Percentiles rank a stretch among this genome's conserved stretches.
Conservation (phyloP, 1,284 basidiomycete genomes). For the Microbotryum scabiosae region DNA sequence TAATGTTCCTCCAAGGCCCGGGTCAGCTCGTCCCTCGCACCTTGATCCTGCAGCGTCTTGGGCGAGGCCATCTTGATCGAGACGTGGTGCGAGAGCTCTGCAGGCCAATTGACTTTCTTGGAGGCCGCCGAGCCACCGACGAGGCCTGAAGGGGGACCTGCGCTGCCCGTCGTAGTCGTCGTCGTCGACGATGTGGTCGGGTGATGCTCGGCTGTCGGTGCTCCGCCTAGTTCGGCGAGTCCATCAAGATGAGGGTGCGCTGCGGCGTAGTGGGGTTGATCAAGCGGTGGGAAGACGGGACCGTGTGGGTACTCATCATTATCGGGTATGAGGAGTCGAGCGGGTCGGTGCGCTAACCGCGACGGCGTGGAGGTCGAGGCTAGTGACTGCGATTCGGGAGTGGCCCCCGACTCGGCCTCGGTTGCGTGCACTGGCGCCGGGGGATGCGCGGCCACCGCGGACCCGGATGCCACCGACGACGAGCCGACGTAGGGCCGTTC, state of each 20-base stretch:
- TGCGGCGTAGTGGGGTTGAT: background rate
- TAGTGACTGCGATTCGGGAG: no score
- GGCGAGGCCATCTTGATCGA: constrained; percentile 18
- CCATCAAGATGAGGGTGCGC: background rate
- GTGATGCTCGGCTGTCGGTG: background rate
- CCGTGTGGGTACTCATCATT: background rate
- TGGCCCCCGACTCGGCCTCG: no score
- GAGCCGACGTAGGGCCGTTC: no score
- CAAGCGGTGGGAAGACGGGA: background rate
- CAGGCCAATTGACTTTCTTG: constrained; percentile 23
- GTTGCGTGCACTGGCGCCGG: no score
- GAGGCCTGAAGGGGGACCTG: background rate
- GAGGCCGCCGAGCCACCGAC: background rate
- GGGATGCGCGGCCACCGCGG: no score
- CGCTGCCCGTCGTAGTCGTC: background rate
- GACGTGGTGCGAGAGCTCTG: constrained; percentile 15
- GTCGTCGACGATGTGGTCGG: background rate
- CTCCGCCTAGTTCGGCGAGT: background rate
- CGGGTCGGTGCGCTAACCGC: background rate
- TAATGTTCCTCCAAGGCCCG: constrained; percentile 24
- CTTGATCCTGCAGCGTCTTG: constrained; percentile 17
- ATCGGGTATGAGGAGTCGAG: background rate
- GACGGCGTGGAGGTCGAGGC: background rate
- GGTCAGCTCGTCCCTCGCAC: constrained; percentile 19
- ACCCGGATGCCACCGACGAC: no score